Evolutionary conservation across 768 basidiomycete species (phyloP).

Genomic region (Suillus brevipes): DNA sequence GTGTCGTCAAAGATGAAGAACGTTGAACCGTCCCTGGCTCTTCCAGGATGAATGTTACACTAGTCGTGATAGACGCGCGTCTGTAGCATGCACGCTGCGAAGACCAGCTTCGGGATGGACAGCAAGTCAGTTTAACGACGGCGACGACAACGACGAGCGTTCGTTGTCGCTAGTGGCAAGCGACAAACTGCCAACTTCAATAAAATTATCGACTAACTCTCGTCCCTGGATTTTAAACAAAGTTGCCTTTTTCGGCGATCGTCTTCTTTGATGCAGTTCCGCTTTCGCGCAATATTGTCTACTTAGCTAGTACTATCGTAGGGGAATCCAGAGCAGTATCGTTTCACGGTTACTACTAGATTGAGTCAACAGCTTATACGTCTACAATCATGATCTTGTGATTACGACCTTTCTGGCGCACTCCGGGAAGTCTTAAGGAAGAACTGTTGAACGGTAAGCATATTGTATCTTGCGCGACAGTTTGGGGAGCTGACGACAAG

Average conservation of each 20-base stretch:
- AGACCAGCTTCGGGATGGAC: slow-evolving; percentile 29
- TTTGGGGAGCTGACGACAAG: background rate
- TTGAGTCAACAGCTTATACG: too few relatives aligned
- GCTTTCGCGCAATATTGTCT: too few relatives aligned
- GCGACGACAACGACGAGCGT: background rate
- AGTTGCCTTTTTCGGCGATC: slow-evolving; percentile 3
- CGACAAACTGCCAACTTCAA: background rate
- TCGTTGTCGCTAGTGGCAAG: slow-evolving; percentile 3
- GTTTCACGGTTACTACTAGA: too few relatives aligned
- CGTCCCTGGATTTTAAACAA: slow-evolving; percentile 2
- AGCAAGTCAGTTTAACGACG: slow-evolving; percentile 3
- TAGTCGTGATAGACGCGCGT: slow-evolving; percentile 20
- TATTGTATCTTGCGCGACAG: background rate
- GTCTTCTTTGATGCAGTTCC: background rate
- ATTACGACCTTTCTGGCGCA: too few relatives aligned
- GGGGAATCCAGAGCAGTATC: too few relatives aligned
- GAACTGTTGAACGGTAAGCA: too few relatives aligned
- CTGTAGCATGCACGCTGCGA: slow-evolving; percentile 26
- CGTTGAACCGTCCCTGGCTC: background rate
- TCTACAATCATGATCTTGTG: too few relatives aligned
- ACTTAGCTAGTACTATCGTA: too few relatives aligned
- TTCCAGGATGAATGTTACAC: slow-evolving; percentile 21
- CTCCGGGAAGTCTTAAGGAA: too few relatives aligned
- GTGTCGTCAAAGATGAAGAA: background rate
- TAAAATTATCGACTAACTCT: background rate